These are phyloP conservation scores for Aspergillus felis DNA, from an alignment of 2,329 filamentous ascomycete species.

Conservation along the genomic window DNA sequence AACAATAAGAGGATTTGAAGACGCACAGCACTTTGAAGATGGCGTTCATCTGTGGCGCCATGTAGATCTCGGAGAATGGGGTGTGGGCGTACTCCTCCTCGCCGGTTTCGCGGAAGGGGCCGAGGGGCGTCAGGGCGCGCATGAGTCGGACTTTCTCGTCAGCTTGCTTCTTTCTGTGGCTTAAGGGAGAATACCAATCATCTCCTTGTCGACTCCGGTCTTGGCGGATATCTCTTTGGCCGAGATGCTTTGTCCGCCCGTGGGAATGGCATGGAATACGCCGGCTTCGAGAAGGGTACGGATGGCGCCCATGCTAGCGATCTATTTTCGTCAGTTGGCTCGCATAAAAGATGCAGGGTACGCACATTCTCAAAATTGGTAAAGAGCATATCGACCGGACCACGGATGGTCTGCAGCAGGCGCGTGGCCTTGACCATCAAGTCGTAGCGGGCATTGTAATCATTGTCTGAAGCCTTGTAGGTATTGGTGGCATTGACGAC, in stretches of 20 bases:
- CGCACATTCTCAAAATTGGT: slow-evolving; percentile 15
- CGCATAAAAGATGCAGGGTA: too few species aligned
- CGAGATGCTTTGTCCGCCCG: slow-evolving; percentile 11
- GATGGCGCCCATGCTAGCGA: slow-evolving; percentile 15
- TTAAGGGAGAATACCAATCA: slow-evolving; percentile 1
- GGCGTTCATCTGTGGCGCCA: slow-evolving; percentile 11
- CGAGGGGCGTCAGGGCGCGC: slow-evolving; percentile 13
- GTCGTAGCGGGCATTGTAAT: slow-evolving; percentile 2
- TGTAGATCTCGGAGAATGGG: slow-evolving; percentile 14
- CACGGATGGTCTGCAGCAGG: slow-evolving; percentile 15
- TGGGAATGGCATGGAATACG: slow-evolving; percentile 19
- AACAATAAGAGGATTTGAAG: too few species aligned
- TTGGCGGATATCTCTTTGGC: slow-evolving; percentile 7
- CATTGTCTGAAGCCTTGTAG: background rate
- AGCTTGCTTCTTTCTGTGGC: background rate
- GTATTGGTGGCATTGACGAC: background rate
- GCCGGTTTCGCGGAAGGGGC: slow-evolving; percentile 16
- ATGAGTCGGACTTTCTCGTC: slow-evolving; percentile 16
- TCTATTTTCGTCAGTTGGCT: slow-evolving; percentile 4
- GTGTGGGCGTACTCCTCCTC: slow-evolving; percentile 19
- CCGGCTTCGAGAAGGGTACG: slow-evolving; percentile 17
- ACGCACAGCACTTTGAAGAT: slow-evolving; percentile 12
- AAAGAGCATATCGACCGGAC: slow-evolving; percentile 19
- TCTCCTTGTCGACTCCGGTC: slow-evolving; percentile 8
- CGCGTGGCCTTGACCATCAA: slow-evolving; percentile 6